These are phyloP conservation scores for Alternaria angustiovoidea DNA, from an alignment of 2,329 filamentous ascomycete genomes.

Conservation along the genomic window DNA sequence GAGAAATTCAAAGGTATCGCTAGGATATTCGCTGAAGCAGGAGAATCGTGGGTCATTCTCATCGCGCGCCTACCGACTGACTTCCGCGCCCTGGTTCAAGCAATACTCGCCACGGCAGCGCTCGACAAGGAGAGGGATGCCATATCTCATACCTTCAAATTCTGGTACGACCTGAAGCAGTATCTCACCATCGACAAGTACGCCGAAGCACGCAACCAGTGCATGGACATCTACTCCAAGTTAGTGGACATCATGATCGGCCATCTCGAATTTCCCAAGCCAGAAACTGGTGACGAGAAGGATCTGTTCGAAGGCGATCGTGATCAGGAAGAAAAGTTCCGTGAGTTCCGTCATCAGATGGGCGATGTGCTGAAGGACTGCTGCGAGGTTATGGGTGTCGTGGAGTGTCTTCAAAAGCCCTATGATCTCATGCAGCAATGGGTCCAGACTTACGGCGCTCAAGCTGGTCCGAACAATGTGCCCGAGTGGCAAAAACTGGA, in stretches of 20 bases:
- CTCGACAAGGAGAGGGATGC: conserved; percentile 89
- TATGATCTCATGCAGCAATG: conserved; percentile 86
- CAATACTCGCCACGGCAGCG: conserved; percentile 88
- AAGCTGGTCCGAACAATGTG: conserved; percentile 76
- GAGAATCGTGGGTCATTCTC: conserved; percentile 91
- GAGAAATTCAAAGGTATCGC: conserved; percentile 90
- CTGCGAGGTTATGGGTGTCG: conserved; percentile 93
- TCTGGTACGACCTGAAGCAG: conserved; percentile 99
- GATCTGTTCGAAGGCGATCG: conserved; percentile 96
- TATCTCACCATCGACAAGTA: conserved; percentile 92
- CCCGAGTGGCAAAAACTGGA: conserved; percentile 97
- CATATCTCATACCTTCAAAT: conserved; percentile 91
- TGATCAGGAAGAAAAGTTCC: conserved; percentile 95
- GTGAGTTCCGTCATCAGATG: conserved; percentile 96
- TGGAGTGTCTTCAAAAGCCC: conserved; percentile 88
- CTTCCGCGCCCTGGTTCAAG: conserved; percentile 86
- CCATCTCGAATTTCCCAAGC: conserved; percentile 85
- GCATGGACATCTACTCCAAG: conserved; percentile 83
- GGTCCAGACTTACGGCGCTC: conserved; percentile 81
- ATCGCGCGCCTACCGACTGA: conserved; percentile 83
- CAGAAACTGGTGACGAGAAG: conserved; percentile 74
- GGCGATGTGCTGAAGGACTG: conserved; percentile 97
- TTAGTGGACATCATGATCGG: conserved; percentile 92
- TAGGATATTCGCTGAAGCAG: conserved; percentile 89
- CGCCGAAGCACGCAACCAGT: conserved; percentile 77